Evolutionary conservation across 2,329 filamentous ascomycete species (phyloP), one percentile per base, ranked within the genome.

Genomic region (Cytospora piceae): DNA sequence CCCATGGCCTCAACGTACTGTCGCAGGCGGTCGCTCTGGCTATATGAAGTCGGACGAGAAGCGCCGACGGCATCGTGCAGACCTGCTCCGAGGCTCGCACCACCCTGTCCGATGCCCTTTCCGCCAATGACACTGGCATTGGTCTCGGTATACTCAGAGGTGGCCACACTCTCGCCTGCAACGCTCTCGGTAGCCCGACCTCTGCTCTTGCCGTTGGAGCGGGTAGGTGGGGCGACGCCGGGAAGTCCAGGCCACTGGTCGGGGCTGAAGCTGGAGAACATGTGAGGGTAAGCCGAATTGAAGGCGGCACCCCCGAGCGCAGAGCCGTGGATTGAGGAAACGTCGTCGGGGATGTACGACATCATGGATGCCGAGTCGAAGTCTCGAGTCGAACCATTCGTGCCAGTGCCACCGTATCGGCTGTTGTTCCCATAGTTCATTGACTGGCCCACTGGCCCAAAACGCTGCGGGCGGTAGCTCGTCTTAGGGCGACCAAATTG

Each of bases 401-500:
- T 57, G 8, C 77, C 76, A 20, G 68, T 57, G 8, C 77, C 76
- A 20, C 81, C 79, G 70, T 77, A 79, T 4, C 81, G 78, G 27
- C 80, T 77, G 46, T 78, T 79, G 22, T 77, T 78, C 58, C 75
- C 77, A 34, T 68, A 69, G 42, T 64, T 61, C 14, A 58, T 60
- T 34, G 66, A 60, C 46, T 69, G 67, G n/a, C 64, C 65, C n/a
- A 64, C 57, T 27, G 67, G 67, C 14, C 63, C 57, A 78, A 93
- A 94, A 64, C 90, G 88, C 78, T 96, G 94, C 60, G 94, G 94
- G 67, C 95, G 92, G 77, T 96, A 97, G 39, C 90, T 91, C 71
- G 94, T 91, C 83, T 96, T 97, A 27, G 95, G 95, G 9, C 93
- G 89, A 76, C 91, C 93, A 79, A 99, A 99, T 74, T 99, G 95